phyloP scores from a whole-genome alignment of 768 basidiomycete species.

The Tephrocybe sp. region DNA sequence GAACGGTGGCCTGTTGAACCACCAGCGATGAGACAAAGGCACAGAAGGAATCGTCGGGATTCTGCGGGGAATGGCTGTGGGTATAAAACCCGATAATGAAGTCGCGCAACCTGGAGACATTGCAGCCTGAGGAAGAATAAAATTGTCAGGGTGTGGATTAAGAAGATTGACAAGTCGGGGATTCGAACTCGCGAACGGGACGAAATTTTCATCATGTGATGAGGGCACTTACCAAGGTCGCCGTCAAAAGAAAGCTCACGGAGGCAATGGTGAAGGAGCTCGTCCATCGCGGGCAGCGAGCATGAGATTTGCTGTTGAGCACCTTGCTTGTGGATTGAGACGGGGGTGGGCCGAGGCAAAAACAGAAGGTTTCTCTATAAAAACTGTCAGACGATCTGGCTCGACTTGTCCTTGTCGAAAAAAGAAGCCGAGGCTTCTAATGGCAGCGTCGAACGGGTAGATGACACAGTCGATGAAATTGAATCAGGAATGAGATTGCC shows the following conservation, averaged over 20 bases:
- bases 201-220: conserved; percentile 31
- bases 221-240: conserved; percentile 68
- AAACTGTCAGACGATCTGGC: conserved; percentile 4
- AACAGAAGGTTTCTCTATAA: not conserved
- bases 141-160: conserved; percentile 14
- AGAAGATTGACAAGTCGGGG: conserved; percentile 27
- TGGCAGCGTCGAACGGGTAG: conserved; percentile 10
- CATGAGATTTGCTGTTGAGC: conserved; percentile 1
- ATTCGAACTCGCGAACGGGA: conserved; percentile 40
- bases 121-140: conserved; percentile 51
- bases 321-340: not conserved
- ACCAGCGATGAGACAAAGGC: conserved; percentile 82
- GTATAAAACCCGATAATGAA: conserved; percentile 69
- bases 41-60: conserved; percentile 70
- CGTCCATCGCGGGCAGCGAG: conserved; percentile 56
- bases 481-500: conserved; percentile 14
- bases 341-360: not conserved
- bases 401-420: conserved; percentile 15
- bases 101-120: conserved; percentile 66
- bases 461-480: conserved; percentile 10
- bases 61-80: conserved; percentile 42
- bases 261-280: conserved; percentile 79
- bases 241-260: conserved; percentile 90
- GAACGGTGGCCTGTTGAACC: conserved; percentile 69
- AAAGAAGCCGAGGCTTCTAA: conserved; percentile 12